Conservation (phyloP, 495 filamentous ascomycete species). For the Symbiotaphrina buchneri region DNA sequence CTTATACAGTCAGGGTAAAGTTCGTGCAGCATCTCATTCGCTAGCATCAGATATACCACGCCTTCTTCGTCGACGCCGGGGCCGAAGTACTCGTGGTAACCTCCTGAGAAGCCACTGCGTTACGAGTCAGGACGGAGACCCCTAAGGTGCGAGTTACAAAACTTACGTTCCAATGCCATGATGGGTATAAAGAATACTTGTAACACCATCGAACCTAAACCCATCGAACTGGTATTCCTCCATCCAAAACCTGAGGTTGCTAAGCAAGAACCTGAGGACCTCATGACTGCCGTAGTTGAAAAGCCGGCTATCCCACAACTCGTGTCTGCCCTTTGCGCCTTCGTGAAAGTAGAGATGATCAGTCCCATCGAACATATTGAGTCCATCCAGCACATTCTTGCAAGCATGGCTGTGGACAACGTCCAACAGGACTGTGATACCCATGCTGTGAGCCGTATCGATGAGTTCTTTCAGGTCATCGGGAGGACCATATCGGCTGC, state of each 20-base stretch:
- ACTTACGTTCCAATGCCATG: conserved; percentile 96
- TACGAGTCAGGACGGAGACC: neutral
- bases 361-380: conserved; percentile 87
- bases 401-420: conserved; percentile 96
- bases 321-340: conserved; percentile 62
- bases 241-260: conserved; percentile 98
- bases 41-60: conserved; percentile 85
- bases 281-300: conserved; percentile 97
- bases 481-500: conserved; percentile 81
- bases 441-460: conserved; percentile 82
- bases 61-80: conserved; percentile 83
- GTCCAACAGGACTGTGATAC: conserved; percentile 79
- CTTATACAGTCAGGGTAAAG: conserved; percentile 75
- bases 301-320: conserved; percentile 84
- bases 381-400: conserved; percentile 83
- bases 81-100: conserved; percentile 97
- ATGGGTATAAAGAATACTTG: conserved; percentile 89
- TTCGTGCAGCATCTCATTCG: conserved; percentile 85
- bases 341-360: conserved; percentile 93
- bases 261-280: conserved; percentile 79
- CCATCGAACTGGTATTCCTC: conserved; percentile 94
- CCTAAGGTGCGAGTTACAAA: neutral
- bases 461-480: conserved; percentile 94
- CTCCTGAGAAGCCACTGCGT: conserved; percentile 77
- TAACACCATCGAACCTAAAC: conserved; percentile 95